Conservation (phyloP, 2,329 filamentous ascomycete species). For the Aspergillus jensenii region DNA sequence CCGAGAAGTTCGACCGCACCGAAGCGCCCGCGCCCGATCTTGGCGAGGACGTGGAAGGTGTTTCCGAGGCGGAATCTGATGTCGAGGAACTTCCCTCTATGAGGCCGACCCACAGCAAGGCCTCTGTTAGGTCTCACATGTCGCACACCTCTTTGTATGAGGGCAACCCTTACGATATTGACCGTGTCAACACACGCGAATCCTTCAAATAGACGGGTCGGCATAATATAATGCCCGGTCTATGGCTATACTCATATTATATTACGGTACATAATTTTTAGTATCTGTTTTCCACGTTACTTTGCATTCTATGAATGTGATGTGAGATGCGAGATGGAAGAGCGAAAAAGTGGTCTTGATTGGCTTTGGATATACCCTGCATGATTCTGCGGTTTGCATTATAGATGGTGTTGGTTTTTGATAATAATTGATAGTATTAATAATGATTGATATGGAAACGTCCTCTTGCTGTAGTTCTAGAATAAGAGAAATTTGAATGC, state of each 20-base stretch:
- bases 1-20: slow-evolving; percentile 30
- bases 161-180: slow-evolving; percentile 46
- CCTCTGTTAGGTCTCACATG: slow-evolving; percentile 22
- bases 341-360: slow-evolving; percentile 7
- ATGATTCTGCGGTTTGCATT: slow-evolving; percentile 12
- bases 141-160: slow-evolving; percentile 37
- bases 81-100: slow-evolving; percentile 19
- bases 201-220: slow-evolving; percentile 29
- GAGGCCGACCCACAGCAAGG: slow-evolving; percentile 28
- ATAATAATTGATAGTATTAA: slow-evolving; percentile 2
- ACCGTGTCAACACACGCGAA: slow-evolving; percentile 44
- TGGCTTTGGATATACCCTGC: slow-evolving; percentile 21
- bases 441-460: neutral
- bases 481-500: too few relatives aligned
- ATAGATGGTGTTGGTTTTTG: slow-evolving; percentile 13
- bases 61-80: slow-evolving; percentile 24
- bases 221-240: too few relatives aligned
- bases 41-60: slow-evolving; percentile 16
- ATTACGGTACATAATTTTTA: slow-evolving; percentile 21
- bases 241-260: neutral
- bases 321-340: slow-evolving; percentile 13
- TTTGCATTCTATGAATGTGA: slow-evolving; percentile 9
- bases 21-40: slow-evolving; percentile 28
- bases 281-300: slow-evolving; percentile 8
- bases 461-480: too few relatives aligned